Evolutionary conservation across 2,329 filamentous ascomycete genomes (phyloP).

Genomic region (Ascochyta lentis): DNA sequence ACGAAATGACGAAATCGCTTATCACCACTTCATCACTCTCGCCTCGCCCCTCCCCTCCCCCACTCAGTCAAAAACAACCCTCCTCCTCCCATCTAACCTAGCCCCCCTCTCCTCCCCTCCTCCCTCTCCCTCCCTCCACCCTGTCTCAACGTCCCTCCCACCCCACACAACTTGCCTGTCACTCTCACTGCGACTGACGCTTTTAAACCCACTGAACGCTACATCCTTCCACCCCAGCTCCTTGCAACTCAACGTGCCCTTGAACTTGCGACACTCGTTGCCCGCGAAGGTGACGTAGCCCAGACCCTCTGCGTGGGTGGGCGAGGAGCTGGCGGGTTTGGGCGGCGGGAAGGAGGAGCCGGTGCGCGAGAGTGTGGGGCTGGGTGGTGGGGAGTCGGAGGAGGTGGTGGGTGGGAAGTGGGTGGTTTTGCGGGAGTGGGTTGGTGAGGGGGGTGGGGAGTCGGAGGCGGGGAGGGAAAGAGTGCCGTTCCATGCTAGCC

Average conservation of each 20-base stretch:
- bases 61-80: constrained; percentile 9
- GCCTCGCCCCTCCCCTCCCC: too few species aligned
- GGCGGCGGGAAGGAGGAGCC: constrained; percentile 7
- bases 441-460: not conserved
- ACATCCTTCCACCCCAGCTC: constrained; percentile 31
- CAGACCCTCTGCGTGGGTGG: constrained; percentile 6
- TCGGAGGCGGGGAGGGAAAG: not conserved
- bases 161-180: constrained; percentile 25
- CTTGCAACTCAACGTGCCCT: constrained; percentile 30
- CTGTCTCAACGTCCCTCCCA: constrained; percentile 10
- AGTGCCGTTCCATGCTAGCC: constrained; percentile 33
- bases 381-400: not conserved
- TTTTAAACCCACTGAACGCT: constrained; percentile 28
- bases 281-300: constrained; percentile 33
- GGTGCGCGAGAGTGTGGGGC: not conserved
- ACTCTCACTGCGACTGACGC: constrained; percentile 21
- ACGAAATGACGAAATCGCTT: too few species aligned
- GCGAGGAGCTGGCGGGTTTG: not conserved
- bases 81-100: constrained; percentile 2
- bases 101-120: constrained; percentile 6
- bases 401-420: not conserved
- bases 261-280: constrained; percentile 33
- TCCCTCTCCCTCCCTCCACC: constrained; percentile 1
- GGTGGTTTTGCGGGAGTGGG: not conserved
- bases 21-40: too few species aligned